phyloP scores from a whole-genome alignment of 2,329 filamentous ascomycete genomes.

The Ceratocystis destructans region DNA sequence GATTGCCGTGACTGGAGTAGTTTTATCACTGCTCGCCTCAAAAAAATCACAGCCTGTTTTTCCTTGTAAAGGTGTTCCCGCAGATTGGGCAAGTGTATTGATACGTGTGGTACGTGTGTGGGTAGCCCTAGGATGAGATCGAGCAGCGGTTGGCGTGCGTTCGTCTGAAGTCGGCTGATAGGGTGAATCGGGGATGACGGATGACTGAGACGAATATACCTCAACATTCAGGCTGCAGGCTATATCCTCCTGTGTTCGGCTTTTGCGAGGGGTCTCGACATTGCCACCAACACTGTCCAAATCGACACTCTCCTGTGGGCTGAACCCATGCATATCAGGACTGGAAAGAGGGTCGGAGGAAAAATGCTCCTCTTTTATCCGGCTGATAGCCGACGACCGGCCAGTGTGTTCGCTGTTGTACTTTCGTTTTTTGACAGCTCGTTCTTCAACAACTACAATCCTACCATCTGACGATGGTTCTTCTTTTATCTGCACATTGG shows the following conservation, averaged over 20 bases:
- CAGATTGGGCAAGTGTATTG: background rate
- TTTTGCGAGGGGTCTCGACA: constrained; percentile 9
- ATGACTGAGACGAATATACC: constrained; percentile 11
- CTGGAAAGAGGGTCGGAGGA: background rate
- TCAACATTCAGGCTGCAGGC: constrained; percentile 15
- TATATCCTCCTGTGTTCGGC: background rate
- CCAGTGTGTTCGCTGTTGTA: background rate
- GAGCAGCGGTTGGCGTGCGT: background rate
- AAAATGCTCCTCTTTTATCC: constrained; percentile 16
- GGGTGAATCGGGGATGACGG: constrained; percentile 17
- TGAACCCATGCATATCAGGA: constrained; percentile 5
- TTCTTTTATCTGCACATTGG: constrained; percentile 29
- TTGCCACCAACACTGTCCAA: constrained; percentile 2
- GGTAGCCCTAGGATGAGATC: background rate
- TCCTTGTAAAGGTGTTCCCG: background rate
- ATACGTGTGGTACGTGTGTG: background rate
- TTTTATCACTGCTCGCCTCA: background rate
- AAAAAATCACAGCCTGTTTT: background rate
- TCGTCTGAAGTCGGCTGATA: background rate
- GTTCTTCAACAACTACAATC: constrained; percentile 9
- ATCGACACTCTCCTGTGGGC: constrained; percentile 13
- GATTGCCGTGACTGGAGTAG: background rate
- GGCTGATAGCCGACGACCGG: background rate
- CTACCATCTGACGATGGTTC: constrained; percentile 28
- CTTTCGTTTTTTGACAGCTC: constrained; percentile 12